phyloP scores from a whole-genome alignment of 2,329 filamentous ascomycete genomes.

The Aspergillus terreus region DNA sequence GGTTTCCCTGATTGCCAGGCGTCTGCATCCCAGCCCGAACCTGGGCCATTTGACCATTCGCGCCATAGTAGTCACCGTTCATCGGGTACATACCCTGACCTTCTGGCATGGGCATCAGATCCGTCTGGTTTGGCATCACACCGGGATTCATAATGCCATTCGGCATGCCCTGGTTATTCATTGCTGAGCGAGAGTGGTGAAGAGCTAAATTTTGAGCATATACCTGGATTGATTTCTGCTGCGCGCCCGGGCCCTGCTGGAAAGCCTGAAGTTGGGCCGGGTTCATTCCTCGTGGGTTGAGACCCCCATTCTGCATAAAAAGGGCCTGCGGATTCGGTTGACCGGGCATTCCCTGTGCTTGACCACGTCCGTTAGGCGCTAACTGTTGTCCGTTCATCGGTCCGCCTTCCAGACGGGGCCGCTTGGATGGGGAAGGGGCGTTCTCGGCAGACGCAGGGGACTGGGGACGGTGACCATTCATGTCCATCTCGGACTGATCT shows the following conservation, averaged over 20 bases:
- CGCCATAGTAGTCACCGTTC: constrained; percentile 56
- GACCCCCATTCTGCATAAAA: constrained; percentile 63
- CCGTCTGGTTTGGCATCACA: constrained; percentile 69
- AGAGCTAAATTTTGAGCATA: constrained; percentile 82
- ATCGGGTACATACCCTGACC: constrained; percentile 44
- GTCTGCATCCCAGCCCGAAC: constrained; percentile 37
- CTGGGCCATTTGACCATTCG: constrained; percentile 52
- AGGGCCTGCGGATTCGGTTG: constrained; percentile 57
- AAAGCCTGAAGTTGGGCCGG: constrained; percentile 68
- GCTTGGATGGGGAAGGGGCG: constrained; percentile 87
- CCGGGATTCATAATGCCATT: constrained; percentile 65
- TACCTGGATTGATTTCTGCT: constrained; percentile 80
- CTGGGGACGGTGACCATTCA: constrained; percentile 72
- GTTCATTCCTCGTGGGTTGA: constrained; percentile 71
- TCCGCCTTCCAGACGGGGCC: constrained; percentile 73
- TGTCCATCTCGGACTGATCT: constrained; percentile 82
- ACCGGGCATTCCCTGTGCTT: constrained; percentile 66
- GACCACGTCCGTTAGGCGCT: constrained; percentile 69
- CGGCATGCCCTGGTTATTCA: constrained; percentile 76
- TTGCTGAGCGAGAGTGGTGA: constrained; percentile 70
- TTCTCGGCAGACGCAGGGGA: constrained; percentile 83
- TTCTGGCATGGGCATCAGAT: constrained; percentile 76
- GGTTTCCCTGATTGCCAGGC: constrained; percentile 48
- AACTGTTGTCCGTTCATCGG: constrained; percentile 73
- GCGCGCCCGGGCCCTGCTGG: constrained; percentile 54